phyloP scores from a whole-genome alignment of 2,329 filamentous ascomycete species.

The Colletotrichum tamarilloi region DNA sequence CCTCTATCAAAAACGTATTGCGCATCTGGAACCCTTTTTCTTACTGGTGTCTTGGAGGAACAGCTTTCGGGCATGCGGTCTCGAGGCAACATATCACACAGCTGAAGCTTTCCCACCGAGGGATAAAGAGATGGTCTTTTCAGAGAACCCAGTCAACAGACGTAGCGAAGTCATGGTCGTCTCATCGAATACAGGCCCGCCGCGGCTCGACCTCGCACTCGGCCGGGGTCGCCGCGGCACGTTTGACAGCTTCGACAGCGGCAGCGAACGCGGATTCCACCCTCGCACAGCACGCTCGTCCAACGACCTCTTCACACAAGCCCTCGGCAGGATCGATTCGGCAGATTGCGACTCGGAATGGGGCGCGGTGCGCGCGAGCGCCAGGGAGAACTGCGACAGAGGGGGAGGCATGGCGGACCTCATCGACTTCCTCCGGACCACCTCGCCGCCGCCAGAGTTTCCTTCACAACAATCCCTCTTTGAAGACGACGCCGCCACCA shows the following conservation, averaged over 20 bases:
- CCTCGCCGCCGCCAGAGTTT: slow-evolving; percentile 21
- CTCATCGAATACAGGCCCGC: slow-evolving; percentile 31
- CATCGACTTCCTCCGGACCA: slow-evolving; percentile 34
- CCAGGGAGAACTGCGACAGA: slow-evolving; percentile 34
- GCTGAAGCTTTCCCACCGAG: neutral
- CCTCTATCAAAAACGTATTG: neutral
- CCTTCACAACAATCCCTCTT: slow-evolving; percentile 39
- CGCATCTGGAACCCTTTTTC: neutral
- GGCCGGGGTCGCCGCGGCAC: slow-evolving; percentile 23
- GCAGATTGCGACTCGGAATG: slow-evolving; percentile 25
- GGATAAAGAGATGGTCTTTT: slow-evolving; percentile 8
- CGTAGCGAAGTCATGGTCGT: slow-evolving; percentile 32
- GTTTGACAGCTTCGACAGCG: slow-evolving; percentile 32
- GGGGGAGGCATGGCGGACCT: slow-evolving; percentile 31
- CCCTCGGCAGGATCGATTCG: slow-evolving; percentile 15
- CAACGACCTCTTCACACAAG: slow-evolving; percentile 29
- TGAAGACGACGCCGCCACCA: slow-evolving; percentile 26
- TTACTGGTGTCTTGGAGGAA: neutral
- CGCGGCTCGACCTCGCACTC: slow-evolving; percentile 30
- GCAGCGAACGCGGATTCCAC: slow-evolving; percentile 17
- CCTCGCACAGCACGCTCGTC: slow-evolving; percentile 34
- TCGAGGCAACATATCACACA: slow-evolving; percentile 1
- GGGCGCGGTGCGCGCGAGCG: slow-evolving; percentile 31
- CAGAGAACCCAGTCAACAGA: slow-evolving; percentile 6
- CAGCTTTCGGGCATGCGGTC: slow-evolving; percentile 16